Evolutionary conservation across 495 filamentous ascomycete genomes (phyloP), one percentile per base, ranked within the genome.

Genomic region (Xylaria telfairii): DNA sequence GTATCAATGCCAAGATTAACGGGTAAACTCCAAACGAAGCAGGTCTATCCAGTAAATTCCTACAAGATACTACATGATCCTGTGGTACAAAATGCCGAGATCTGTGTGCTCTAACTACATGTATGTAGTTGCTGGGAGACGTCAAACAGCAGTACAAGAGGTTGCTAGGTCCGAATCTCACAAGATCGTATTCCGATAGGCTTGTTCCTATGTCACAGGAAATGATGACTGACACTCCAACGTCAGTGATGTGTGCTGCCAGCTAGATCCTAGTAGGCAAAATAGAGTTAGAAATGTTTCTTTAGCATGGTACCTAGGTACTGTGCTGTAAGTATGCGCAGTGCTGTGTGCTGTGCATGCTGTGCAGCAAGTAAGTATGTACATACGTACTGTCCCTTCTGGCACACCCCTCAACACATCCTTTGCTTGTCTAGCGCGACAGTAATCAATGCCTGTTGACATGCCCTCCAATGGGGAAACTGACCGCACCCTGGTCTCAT

Each of bases 351-450:
- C 17, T 30, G 13, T n/a, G 51, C 51, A 30, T 54, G 51, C 51
- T 28, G 24, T 53, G 51, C 51, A 54, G 51, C 51, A 54, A 30
- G 26, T 10, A 54, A n/a, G n/a, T n/a, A n/a, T n/a, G n/a, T n/a
- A n/a, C 46, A 12, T 49, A 59, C 56, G 1, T 34, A 57, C n/a
- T n/a, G n/a, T n/a, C 28, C 56, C n/a, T 34, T 59, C 30, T 59
- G 56, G 28, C 37, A 46, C 42, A 30, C 42, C 42, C 12, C 26
- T 32, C 42, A 47, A 44, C 26, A 12, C 62, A 69, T 71, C 61
- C 75, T 74, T 72, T 68, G 71, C 80, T 74, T 79, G 79, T 77
- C 71, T 81, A 82, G 81, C 81, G 81, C 72, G 77, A 71, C 69
- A 70, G 71, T 70, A 74, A 69, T 79, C 79, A 81, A 81, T 81